phyloP scores from a whole-genome alignment of 2,329 filamentous ascomycete genomes.

The Ophiostoma montium region DNA sequence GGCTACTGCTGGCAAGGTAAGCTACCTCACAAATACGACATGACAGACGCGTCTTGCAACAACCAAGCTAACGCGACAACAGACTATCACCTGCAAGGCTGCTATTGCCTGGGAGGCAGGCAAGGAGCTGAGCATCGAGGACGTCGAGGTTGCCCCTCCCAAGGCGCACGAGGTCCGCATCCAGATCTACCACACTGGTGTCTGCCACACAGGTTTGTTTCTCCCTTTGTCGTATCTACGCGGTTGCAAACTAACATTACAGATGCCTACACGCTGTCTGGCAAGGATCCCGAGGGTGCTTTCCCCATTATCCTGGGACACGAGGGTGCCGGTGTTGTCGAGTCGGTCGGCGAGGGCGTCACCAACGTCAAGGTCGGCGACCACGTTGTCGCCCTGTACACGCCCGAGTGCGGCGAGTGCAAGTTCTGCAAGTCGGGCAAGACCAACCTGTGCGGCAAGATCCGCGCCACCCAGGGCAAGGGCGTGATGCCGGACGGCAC shows the following conservation, averaged over 20 bases:
- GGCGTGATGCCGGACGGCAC: conserved; percentile 97
- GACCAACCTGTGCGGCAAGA: conserved; percentile 98
- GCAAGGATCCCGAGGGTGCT: conserved; percentile 92
- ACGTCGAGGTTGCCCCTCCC: conserved; percentile 81
- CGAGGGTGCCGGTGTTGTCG: conserved; percentile 82
- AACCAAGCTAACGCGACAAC: conserved; percentile 4
- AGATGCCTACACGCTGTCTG: conserved; percentile 88
- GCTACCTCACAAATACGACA: conserved; percentile 9
- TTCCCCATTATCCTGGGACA: conserved; percentile 84
- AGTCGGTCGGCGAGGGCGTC: conserved; percentile 83
- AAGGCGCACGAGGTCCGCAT: conserved; percentile 92
- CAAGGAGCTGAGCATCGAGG: conserved; percentile 77
- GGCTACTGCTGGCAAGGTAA: conserved; percentile 39
- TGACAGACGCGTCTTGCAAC: not conserved
- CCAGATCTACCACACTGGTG: conserved; percentile 92
- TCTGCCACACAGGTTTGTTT: conserved; percentile 79
- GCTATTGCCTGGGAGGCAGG: conserved; percentile 96
- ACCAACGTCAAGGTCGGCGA: conserved; percentile 87
- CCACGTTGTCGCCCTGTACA: conserved; percentile 82
- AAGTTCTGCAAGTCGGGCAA: conserved; percentile 99
- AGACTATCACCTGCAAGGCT: conserved; percentile 95
- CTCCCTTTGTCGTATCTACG: too few species aligned
- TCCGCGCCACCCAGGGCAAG: conserved; percentile 87
- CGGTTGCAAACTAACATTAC: not conserved
- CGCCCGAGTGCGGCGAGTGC: conserved; percentile 92